These are phyloP conservation scores for Lachnellula hyalina DNA, from an alignment of 2,329 filamentous ascomycete genomes.

Conservation along the genomic window DNA sequence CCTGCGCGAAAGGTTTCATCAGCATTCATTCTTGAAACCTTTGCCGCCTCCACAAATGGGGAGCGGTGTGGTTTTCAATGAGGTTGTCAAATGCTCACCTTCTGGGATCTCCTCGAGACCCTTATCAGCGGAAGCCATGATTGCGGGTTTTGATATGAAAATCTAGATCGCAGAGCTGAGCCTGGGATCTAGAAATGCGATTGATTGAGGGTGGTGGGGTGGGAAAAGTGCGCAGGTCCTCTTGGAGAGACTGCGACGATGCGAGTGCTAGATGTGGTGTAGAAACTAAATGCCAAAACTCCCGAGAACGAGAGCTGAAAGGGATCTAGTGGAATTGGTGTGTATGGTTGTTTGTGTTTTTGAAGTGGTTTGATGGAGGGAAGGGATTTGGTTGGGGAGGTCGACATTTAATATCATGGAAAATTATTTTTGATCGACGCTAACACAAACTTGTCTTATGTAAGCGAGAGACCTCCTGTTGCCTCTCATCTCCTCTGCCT, in stretches of 20 bases:
- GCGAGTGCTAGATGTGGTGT: constrained; percentile 19
- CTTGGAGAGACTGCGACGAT: constrained; percentile 29
- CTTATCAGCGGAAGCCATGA: constrained; percentile 91
- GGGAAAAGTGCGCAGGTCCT: constrained; percentile 27
- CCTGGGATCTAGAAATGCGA: constrained; percentile 59
- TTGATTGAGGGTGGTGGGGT: constrained; percentile 24
- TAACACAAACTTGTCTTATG: not conserved
- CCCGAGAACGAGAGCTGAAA: constrained; percentile 37
- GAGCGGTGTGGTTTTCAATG: constrained; percentile 21
- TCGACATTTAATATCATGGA: not conserved
- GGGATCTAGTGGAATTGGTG: constrained; percentile 27
- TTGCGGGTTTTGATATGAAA: constrained; percentile 60
- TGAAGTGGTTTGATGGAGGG: constrained; percentile 18
- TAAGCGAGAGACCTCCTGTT: not conserved
- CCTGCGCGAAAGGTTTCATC: constrained; percentile 46
- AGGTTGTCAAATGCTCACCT: constrained; percentile 53
- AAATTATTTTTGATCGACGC: constrained; percentile 11
- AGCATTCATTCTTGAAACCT: constrained; percentile 15
- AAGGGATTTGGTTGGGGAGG: constrained; percentile 1
- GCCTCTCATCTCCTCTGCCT: no score
- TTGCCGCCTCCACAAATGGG: constrained; percentile 2
- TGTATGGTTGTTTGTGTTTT: constrained; percentile 14
- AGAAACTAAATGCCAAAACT: constrained; percentile 45
- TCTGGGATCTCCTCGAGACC: constrained; percentile 97
- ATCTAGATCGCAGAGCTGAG: constrained; percentile 72